Percentiles rank a stretch among this genome's conserved stretches.
These are phyloP conservation scores for Skeletonema costatum DNA, from an alignment of 108 stramenopile genomes.

Conservation along the genomic window DNA sequence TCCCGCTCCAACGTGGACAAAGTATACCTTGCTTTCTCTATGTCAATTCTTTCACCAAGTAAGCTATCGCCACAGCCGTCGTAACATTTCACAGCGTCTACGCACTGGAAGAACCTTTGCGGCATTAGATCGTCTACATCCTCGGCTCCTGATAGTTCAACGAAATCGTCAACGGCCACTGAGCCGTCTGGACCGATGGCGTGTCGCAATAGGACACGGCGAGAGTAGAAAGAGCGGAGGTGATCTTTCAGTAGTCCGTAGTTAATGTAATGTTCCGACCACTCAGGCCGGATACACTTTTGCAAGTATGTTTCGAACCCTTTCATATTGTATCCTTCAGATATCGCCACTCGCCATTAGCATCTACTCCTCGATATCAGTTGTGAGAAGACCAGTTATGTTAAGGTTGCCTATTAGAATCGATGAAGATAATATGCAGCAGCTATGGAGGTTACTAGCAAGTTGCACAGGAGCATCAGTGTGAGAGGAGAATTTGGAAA, in stretches of 20 bases:
- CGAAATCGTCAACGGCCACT: constrained; percentile 3
- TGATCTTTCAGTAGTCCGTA: constrained; percentile 21
- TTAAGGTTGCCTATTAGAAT: too few species aligned
- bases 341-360: too few species aligned
- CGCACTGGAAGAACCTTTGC: constrained; percentile 19
- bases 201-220: constrained; percentile 11
- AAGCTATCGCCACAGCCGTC: background rate
- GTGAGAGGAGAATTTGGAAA: too few species aligned
- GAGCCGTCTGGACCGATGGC: background rate
- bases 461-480: too few species aligned
- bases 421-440: too few species aligned
- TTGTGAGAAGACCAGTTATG: too few species aligned
- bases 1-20: constrained; percentile 22
- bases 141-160: background rate
- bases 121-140: background rate
- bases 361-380: too few species aligned
- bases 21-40: constrained; percentile 8
- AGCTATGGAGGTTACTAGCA: too few species aligned
- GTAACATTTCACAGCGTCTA: background rate
- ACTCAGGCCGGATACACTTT: constrained; percentile 12
- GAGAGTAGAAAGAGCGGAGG: constrained; percentile 25
- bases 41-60: constrained; percentile 6
- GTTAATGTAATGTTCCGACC: constrained; percentile 32
- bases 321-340: constrained; percentile 8
- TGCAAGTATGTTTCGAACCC: constrained; percentile 38